These are phyloP conservation scores for Kwoniella newhampshirensis DNA, from an alignment of 768 basidiomycete genomes.

Conservation along the genomic window DNA sequence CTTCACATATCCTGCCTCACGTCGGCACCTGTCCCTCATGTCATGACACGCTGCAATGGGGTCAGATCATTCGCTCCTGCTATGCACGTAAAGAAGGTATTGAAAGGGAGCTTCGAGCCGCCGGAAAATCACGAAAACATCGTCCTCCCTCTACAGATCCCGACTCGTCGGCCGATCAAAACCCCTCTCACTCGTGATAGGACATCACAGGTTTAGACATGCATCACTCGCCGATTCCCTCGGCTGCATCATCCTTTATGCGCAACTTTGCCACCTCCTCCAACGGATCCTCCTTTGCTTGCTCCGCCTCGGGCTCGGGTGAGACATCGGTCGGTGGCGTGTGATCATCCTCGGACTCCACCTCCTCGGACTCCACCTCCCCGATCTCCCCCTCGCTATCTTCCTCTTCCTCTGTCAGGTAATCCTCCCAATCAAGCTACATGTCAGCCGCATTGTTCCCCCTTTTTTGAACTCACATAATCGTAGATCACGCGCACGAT, in stretches of 20 bases:
- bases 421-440: slow-evolving; percentile 40
- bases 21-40: slow-evolving; percentile 50
- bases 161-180: too few species aligned
- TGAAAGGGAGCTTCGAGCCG: slow-evolving; percentile 18
- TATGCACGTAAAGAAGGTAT: slow-evolving; percentile 45
- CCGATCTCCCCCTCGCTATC: slow-evolving; percentile 68
- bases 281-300: slow-evolving; percentile 3
- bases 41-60: slow-evolving; percentile 38
- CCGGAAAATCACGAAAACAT: slow-evolving; percentile 4
- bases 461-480: slow-evolving; percentile 66
- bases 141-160: neutral
- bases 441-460: slow-evolving; percentile 5
- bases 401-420: slow-evolving; percentile 37
- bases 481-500: slow-evolving; percentile 91
- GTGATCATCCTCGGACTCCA: slow-evolving; percentile 11
- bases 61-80: slow-evolving; percentile 50
- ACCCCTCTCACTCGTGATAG: too few species aligned
- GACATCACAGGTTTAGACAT: too few species aligned
- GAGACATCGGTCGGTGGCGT: too few species aligned
- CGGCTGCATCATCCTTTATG: neutral
- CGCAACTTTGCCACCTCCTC: slow-evolving; percentile 2
- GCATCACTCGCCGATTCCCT: neutral
- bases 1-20: slow-evolving; percentile 43
- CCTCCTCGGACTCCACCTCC: slow-evolving; percentile 59
- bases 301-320: too few species aligned